Evolutionary conservation across 2,329 filamentous ascomycete genomes (phyloP).

Genomic region (Fusarium cicatricum): DNA sequence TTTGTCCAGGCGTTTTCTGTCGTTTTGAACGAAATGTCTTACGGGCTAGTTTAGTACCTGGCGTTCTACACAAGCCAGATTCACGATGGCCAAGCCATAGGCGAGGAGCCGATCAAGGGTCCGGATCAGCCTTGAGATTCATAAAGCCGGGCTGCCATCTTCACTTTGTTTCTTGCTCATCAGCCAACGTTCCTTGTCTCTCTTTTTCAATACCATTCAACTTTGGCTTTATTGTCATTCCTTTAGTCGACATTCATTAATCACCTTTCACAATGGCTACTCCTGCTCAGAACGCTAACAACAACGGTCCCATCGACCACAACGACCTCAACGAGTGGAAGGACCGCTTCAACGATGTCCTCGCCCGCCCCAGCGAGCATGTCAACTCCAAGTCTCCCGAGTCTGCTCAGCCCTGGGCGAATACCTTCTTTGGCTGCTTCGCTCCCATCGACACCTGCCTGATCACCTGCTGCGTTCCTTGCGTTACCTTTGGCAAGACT

Average conservation of each 20-base stretch:
- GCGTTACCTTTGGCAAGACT: slow-evolving; percentile 59
- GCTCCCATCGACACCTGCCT: slow-evolving; percentile 54
- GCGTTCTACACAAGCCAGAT: neutral
- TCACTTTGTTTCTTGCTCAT: neutral
- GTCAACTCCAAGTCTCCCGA: slow-evolving; percentile 53
- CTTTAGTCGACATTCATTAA: neutral
- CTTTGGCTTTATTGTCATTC: slow-evolving; percentile 3
- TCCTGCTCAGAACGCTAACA: slow-evolving; percentile 26
- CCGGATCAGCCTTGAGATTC: neutral
- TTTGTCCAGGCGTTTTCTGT: neutral
- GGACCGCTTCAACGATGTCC: slow-evolving; percentile 52
- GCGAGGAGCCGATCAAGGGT: neutral
- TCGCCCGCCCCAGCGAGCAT: slow-evolving; percentile 52
- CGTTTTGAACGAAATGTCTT: slow-evolving; percentile 7
- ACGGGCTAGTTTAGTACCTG: slow-evolving; percentile 14
- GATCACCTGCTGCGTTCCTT: slow-evolving; percentile 56
- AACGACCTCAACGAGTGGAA: slow-evolving; percentile 56
- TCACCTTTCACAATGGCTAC: slow-evolving; percentile 29
- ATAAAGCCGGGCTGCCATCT: slow-evolving; percentile 10
- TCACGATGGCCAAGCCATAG: neutral
- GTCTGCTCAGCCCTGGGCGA: slow-evolving; percentile 49
- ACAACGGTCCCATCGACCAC: slow-evolving; percentile 51
- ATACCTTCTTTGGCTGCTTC: slow-evolving; percentile 55
- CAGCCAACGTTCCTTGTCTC: slow-evolving; percentile 14
- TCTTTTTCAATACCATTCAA: slow-evolving; percentile 1